Percentiles rank a stretch among this genome's conserved stretches.
phyloP scores from a whole-genome alignment of 805 yeast genomes.

The Danielozyma ontarioensis region DNA sequence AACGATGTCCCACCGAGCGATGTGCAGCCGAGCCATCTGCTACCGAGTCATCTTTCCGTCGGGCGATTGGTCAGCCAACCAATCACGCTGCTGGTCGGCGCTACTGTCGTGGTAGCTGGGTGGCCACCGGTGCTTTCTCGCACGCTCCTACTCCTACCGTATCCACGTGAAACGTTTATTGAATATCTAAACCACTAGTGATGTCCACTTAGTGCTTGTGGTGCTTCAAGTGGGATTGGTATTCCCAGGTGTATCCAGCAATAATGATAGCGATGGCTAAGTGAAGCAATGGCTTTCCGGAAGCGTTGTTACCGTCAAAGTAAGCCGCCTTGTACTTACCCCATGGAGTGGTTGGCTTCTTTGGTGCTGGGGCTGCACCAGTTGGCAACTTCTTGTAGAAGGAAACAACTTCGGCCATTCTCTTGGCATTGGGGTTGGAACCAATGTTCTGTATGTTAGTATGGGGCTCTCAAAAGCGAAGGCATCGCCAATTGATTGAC shows the following conservation, averaged over 20 bases:
- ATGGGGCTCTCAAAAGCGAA: no score
- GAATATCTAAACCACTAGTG: not conserved
- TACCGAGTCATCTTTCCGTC: no score
- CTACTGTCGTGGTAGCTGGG: no score
- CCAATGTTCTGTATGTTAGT: conserved; percentile 69
- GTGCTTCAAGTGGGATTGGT: conserved; percentile 76
- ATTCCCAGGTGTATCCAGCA: conserved; percentile 87
- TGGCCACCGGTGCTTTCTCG: no score
- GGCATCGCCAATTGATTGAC: no score
- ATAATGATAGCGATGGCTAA: conserved; percentile 61
- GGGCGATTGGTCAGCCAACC: no score
- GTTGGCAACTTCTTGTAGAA: conserved; percentile 96
- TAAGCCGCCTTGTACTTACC: conserved; percentile 82
- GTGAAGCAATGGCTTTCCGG: conserved; percentile 80
- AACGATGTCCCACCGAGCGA: no score
- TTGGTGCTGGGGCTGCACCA: conserved; percentile 76
- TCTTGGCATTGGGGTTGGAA: conserved; percentile 93
- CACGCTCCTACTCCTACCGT: no score
- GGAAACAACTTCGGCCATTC: conserved; percentile 90
- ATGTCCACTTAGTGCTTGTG: no score
- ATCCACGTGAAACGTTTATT: not conserved
- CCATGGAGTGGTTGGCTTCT: conserved; percentile 59
- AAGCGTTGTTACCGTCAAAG: conserved; percentile 78
- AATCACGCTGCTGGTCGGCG: no score
- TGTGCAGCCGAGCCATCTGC: no score